These are phyloP conservation scores for Pisolithus thermaeus DNA, from an alignment of 1,284 basidiomycete species.

Conservation along the genomic window DNA sequence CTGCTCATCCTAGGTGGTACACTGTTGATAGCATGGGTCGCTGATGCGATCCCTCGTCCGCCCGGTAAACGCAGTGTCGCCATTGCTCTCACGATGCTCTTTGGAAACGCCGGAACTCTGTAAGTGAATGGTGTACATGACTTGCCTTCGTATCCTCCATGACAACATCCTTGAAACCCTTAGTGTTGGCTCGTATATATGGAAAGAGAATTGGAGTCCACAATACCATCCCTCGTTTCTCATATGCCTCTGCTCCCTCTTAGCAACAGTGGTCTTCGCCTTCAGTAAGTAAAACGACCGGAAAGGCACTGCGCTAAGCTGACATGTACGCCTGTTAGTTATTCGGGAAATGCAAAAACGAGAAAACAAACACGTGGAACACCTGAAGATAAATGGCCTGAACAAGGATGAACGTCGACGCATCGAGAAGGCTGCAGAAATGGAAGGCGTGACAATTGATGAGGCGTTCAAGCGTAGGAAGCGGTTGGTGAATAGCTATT, in stretches of 20 bases:
- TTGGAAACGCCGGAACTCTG: conserved; percentile 29
- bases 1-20: conserved; percentile 42
- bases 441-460: conserved; percentile 48
- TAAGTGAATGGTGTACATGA: conserved; percentile 20
- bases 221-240: conserved; percentile 48
- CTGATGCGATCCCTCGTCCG: conserved; percentile 57
- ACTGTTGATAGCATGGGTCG: conserved; percentile 59
- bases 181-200: conserved; percentile 49
- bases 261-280: conserved; percentile 33
- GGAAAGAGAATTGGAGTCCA: conserved; percentile 46
- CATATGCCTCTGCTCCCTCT: conserved; percentile 40
- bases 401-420: conserved; percentile 36
- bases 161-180: not conserved
- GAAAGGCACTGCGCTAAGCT: not conserved
- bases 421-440: conserved; percentile 43
- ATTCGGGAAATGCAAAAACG: conserved; percentile 41
- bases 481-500: conserved; percentile 42
- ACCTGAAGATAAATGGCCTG: conserved; percentile 39
- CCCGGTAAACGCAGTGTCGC: conserved; percentile 52
- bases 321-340: conserved; percentile 25
- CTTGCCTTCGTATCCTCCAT: not conserved
- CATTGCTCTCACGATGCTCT: conserved; percentile 32
- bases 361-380: conserved; percentile 41
- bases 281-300: conserved; percentile 29
- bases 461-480: conserved; percentile 46